These are phyloP conservation scores for Vanilla planifolia DNA, from an alignment of 106 monocot genomes.

Conservation along the genomic window DNA sequence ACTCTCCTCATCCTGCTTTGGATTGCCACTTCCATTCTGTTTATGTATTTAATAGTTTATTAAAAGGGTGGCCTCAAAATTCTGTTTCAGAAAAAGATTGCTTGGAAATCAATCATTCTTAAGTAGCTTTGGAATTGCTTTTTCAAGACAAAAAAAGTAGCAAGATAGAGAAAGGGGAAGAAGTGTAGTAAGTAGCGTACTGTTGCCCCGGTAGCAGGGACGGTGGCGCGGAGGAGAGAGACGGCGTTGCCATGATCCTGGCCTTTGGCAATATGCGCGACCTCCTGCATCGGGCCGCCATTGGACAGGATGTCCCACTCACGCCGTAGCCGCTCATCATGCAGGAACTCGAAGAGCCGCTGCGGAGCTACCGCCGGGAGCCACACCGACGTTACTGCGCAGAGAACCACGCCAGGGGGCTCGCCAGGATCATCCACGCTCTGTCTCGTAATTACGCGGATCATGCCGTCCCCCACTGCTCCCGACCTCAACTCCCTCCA, in stretches of 20 bases:
- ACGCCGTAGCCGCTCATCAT: slow-evolving; percentile 44
- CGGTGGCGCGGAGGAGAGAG: slow-evolving; percentile 62
- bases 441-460: slow-evolving; percentile 58
- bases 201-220: neutral
- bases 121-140: too few species aligned
- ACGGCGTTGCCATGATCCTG: slow-evolving; percentile 57
- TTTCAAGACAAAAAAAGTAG: too few species aligned
- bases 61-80: too few species aligned
- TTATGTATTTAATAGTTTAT: too few species aligned
- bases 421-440: slow-evolving; percentile 53
- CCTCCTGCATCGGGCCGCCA: slow-evolving; percentile 71
- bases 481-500: slow-evolving; percentile 36
- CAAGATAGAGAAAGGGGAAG: neutral
- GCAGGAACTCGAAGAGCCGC: slow-evolving; percentile 54
- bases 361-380: slow-evolving; percentile 39
- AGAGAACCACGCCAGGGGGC: slow-evolving; percentile 54
- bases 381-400: slow-evolving; percentile 57
- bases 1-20: slow-evolving; percentile 23
- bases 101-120: too few species aligned
- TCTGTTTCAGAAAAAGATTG: too few species aligned
- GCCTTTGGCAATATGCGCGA: slow-evolving; percentile 65
- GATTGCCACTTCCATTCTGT: slow-evolving; percentile 33
- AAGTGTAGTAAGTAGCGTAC: neutral
- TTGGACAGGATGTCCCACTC: slow-evolving; percentile 76
- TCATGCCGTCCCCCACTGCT: slow-evolving; percentile 31